A percentile compares a stretch with the other conserved stretches of the same genome.
These are phyloP conservation scores for Diutina sp. DNA, from an alignment of 1,139 yeast species.

Conservation along the genomic window DNA sequence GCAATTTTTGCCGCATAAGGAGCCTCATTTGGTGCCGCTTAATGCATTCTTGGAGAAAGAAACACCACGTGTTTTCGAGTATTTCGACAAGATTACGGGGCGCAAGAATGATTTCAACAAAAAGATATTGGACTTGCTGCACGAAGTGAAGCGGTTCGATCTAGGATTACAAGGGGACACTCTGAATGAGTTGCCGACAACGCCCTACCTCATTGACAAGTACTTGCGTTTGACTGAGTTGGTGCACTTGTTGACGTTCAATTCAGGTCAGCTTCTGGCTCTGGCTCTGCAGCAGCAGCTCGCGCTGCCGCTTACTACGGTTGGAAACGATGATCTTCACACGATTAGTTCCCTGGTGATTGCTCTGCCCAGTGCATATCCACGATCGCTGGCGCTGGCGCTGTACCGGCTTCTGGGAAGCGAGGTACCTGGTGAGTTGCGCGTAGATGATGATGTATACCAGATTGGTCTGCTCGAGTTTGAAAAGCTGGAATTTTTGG, in stretches of 20 bases:
- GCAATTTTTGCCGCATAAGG: conserved; percentile 61
- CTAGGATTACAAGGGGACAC: conserved; percentile 24
- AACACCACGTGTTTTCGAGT: conserved; percentile 45
- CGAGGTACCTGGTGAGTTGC: conserved; percentile 4
- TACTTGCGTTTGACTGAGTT: conserved; percentile 49
- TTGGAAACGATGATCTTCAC: neutral
- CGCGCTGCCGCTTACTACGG: neutral
- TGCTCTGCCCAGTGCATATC: neutral
- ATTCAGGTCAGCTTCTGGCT: neutral
- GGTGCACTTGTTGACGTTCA: conserved; percentile 19
- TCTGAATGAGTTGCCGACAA: conserved; percentile 49
- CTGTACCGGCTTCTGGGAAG: neutral
- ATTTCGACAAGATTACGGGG: conserved; percentile 63
- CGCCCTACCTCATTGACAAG: conserved; percentile 58
- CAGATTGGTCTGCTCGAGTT: conserved; percentile 44
- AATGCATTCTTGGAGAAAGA: conserved; percentile 54
- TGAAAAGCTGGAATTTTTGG: conserved; percentile 36
- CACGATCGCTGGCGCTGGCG: neutral
- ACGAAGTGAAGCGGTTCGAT: conserved; percentile 40
- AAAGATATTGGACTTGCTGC: conserved; percentile 43
- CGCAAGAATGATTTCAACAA: conserved; percentile 55
- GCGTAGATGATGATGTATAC: conserved; percentile 21
- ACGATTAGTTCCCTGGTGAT: neutral
- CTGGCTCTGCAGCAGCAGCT: neutral
- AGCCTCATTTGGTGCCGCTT: conserved; percentile 64